Conservation (phyloP, 1,139 yeast species). For the Nakaseomyces nivariensis region DNA sequence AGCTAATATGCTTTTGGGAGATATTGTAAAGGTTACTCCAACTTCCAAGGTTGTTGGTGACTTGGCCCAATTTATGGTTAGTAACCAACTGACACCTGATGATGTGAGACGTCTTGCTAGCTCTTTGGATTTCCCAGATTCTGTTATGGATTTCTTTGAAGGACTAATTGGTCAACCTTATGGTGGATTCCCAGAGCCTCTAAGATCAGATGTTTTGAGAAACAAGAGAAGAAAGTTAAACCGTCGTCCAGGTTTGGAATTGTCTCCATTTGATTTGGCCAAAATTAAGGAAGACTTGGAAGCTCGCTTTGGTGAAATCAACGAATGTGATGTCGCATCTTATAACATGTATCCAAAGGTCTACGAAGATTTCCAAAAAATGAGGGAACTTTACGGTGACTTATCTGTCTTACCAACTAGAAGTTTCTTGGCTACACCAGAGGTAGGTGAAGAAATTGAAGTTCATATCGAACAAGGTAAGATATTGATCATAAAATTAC, state of each 20-base stretch:
- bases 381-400: slow-evolving; percentile 76
- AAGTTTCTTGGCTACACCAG: slow-evolving; percentile 78
- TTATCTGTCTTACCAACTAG: slow-evolving; percentile 88
- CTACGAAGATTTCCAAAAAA: slow-evolving; percentile 73
- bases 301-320: slow-evolving; percentile 51
- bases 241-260: slow-evolving; percentile 81
- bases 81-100: slow-evolving; percentile 75
- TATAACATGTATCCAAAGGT: slow-evolving; percentile 98
- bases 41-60: slow-evolving; percentile 99
- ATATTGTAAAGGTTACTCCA: slow-evolving; percentile 95
- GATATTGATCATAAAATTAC: slow-evolving; percentile 77
- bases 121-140: slow-evolving; percentile 94
- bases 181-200: slow-evolving; percentile 99
- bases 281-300: slow-evolving; percentile 62
- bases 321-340: slow-evolving; percentile 86
- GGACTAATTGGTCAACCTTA: slow-evolving; percentile 99
- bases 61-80: slow-evolving; percentile 96
- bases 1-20: slow-evolving; percentile 87
- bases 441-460: slow-evolving; percentile 75
- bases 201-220: slow-evolving; percentile 77
- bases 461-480: slow-evolving; percentile 94
- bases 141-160: slow-evolving; percentile 95
- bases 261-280: slow-evolving; percentile 72
- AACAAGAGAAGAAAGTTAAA: slow-evolving; percentile 86
- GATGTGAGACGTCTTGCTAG: slow-evolving; percentile 82